Evolutionary conservation across 805 yeast genomes (phyloP), one percentile per base, ranked within the genome.

Genomic region (Ascoidea rubescens): DNA sequence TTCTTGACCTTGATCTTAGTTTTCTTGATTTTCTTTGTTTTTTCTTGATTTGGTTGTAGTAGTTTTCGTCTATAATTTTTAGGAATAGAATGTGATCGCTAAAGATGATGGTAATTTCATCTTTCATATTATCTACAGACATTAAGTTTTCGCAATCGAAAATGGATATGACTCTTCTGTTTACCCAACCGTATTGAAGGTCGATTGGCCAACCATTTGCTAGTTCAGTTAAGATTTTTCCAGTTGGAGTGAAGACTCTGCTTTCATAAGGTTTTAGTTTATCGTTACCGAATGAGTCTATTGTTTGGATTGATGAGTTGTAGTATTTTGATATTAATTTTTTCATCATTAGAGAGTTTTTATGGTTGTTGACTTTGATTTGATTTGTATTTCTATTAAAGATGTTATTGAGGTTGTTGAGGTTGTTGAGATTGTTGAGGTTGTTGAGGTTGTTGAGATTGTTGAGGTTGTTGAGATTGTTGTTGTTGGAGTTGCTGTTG

Each of bases 141-240:
- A 55, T 53, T 1, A 68, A 58, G 52, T 72, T 71, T 5, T 64
- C 58, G 1, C 73, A 72, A 53, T 78, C 84, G 56, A 74, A 73
- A 1, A 90, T 82, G 0, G 91, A 84, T 8, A 91, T 89, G 3
- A 91, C 93, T 54, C 95, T 75, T 56, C 98, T 72, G 44, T 83
- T 77, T 32, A 88, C 64, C 97, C 96, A 90, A 21, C 95, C 96
- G 61, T 81, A 83, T 56, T 87, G 95, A 30, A 91, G 70, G 57
- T 84, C 90, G 0, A 78, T 67, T 0, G 98, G 98, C 97, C 97
- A 90, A 10, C 79, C 80, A 14, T 78, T 72, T 3, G 96, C 95
- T 17, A 89, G 65, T 59, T 89, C 96, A 0, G 95, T 82, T 50
- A 91, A 68, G 3, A 91, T 73, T 63, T 88, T 89, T 0, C 97